These are phyloP conservation scores for Lobulomyces angularis DNA, from an alignment of 192 early-diverging fungal genomes.

Conservation along the genomic window DNA sequence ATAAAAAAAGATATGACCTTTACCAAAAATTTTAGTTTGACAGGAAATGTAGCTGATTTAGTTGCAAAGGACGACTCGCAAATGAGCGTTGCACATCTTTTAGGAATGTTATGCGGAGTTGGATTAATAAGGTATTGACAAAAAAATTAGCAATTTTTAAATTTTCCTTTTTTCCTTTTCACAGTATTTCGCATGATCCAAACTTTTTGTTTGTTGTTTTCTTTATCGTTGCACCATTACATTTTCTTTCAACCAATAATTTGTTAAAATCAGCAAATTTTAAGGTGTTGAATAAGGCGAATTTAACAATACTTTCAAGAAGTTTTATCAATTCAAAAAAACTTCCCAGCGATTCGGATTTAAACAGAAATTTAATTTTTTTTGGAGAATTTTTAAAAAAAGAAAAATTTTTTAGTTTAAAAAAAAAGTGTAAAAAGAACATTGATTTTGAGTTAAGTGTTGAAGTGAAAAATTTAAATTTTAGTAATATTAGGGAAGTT, in stretches of 20 bases:
- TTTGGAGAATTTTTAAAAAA: constrained; percentile 52
- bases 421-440: constrained; percentile 16
- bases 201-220: constrained; percentile 42
- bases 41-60: constrained; percentile 60
- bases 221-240: constrained; percentile 37
- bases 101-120: constrained; percentile 48
- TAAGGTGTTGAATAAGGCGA: constrained; percentile 54
- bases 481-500: constrained; percentile 22
- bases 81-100: constrained; percentile 51
- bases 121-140: too few relatives aligned
- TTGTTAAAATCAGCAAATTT: constrained; percentile 48
- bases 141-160: too few relatives aligned
- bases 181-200: constrained; percentile 40
- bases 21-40: constrained; percentile 50
- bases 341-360: constrained; percentile 26
- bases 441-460: constrained; percentile 31
- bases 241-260: constrained; percentile 35
- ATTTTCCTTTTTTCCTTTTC: too few relatives aligned
- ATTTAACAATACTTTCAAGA: constrained; percentile 33
- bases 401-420: neutral
- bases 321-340: constrained; percentile 31
- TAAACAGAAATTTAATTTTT: constrained; percentile 26
- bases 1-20: constrained; percentile 70
- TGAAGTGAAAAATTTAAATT: constrained; percentile 27
- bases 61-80: constrained; percentile 63